Percentiles rank a stretch among this genome's conserved stretches.
Evolutionary conservation across 2,329 filamentous ascomycete species (phyloP).

Genomic region (Nakataea oryzae): DNA sequence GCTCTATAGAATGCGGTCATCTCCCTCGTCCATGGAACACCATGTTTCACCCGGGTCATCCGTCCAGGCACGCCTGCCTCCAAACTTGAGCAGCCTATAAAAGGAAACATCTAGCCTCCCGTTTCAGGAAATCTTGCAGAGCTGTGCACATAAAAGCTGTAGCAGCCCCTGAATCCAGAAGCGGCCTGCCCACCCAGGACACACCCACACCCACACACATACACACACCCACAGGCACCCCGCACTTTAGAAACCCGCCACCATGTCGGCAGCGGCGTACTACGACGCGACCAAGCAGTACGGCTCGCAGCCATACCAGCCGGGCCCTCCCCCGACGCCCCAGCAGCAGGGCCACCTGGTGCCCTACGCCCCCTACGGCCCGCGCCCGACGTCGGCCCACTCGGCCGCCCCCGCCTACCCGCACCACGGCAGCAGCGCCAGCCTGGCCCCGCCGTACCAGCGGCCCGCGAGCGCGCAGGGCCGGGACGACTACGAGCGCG

Average conservation of each 20-base stretch:
- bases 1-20: background rate
- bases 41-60: background rate
- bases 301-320: background rate
- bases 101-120: background rate
- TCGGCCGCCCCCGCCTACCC: background rate
- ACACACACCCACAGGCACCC: background rate
- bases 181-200: too few relatives aligned
- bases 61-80: background rate
- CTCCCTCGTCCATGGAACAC: background rate
- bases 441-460: background rate
- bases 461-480: slow-evolving; percentile 1
- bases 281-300: slow-evolving; percentile 7
- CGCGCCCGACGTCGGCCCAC: slow-evolving; percentile 1
- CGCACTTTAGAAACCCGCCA: too few relatives aligned
- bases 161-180: background rate
- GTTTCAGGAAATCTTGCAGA: background rate
- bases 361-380: background rate
- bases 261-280: slow-evolving; percentile 12
- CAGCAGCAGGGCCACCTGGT: background rate
- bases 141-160: too few relatives aligned
- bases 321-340: background rate
- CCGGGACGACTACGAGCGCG: background rate
- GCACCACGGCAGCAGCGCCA: background rate
- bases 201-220: background rate
- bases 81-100: background rate